phyloP scores from a whole-genome alignment of 768 basidiomycete species.

The Lactarius pseudohatsudake region DNA sequence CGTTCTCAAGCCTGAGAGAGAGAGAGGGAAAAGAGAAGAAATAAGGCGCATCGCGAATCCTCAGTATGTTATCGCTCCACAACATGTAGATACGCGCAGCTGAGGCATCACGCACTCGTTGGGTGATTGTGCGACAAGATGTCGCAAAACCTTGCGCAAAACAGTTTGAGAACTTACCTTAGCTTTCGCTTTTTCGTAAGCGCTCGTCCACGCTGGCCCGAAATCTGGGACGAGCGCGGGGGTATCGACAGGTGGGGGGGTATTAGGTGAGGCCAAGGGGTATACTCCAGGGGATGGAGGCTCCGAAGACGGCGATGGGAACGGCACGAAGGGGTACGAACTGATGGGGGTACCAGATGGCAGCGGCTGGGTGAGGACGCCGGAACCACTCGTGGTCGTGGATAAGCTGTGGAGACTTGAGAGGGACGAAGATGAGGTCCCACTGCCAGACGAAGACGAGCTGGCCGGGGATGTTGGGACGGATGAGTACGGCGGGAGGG shows the following conservation, averaged over 20 bases:
- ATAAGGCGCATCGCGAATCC: neutral
- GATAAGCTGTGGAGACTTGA: conserved; percentile 1
- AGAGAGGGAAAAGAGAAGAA: too few relatives aligned
- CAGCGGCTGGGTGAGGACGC: conserved; percentile 12
- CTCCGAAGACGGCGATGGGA: conserved; percentile 41
- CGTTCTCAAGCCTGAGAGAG: neutral
- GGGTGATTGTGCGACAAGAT: neutral
- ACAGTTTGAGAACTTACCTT: neutral
- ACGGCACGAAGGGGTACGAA: conserved; percentile 8
- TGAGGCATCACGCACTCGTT: neutral
- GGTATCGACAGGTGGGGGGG: conserved; percentile 52
- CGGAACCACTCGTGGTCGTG: conserved; percentile 7
- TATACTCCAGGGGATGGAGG: conserved; percentile 51
- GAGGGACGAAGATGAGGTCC: conserved; percentile 19
- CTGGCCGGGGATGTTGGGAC: neutral
- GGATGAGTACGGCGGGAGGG: neutral
- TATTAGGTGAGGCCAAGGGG: conserved; percentile 52
- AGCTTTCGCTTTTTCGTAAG: conserved; percentile 55
- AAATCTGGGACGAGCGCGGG: conserved; percentile 47
- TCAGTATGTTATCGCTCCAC: neutral
- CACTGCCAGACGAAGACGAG: conserved; percentile 8
- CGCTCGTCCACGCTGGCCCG: conserved; percentile 52
- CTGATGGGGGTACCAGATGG: conserved; percentile 1
- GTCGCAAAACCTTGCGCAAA: too few relatives aligned
- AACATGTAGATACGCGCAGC: neutral